phyloP scores from a whole-genome alignment of 148 eudicot genomes.

The Mesembryanthemum crystallinum region DNA sequence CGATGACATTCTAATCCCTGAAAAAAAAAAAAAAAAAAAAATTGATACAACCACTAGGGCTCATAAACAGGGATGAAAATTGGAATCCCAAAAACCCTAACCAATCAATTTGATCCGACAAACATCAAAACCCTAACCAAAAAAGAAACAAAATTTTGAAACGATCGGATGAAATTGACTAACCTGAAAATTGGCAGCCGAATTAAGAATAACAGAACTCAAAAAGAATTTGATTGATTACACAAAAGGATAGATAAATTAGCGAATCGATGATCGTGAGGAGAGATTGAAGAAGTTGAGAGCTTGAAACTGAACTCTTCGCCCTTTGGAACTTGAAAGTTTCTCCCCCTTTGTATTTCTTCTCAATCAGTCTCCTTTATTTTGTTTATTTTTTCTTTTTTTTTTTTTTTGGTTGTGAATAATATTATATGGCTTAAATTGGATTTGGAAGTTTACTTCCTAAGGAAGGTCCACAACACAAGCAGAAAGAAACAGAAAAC shows the following conservation, averaged over 20 bases:
- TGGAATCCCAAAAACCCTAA: neutral
- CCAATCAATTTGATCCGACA: neutral
- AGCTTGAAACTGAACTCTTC: neutral
- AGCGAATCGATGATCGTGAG: constrained; percentile 16
- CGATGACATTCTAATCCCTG: constrained; percentile 19
- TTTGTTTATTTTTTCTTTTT: neutral
- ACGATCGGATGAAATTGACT: neutral
- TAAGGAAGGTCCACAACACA: neutral
- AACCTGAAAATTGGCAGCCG: neutral
- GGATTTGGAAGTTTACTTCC: neutral
- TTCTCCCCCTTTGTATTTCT: neutral
- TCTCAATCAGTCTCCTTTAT: neutral
- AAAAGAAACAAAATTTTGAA: neutral
- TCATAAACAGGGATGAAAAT: neutral
- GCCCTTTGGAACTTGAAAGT: neutral
- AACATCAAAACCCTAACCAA: neutral
- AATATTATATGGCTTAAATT: neutral
- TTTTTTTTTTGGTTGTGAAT: neutral
- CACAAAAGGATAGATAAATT: neutral
- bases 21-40: neutral
- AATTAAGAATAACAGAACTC: neutral
- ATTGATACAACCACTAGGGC: neutral
- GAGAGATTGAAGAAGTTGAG: constrained; percentile 15
- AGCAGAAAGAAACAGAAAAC: neutral
- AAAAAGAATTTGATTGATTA: neutral